These are phyloP conservation scores for Suhomyces anneliseae DNA, from an alignment of 1,139 yeast species.

Conservation along the genomic window DNA sequence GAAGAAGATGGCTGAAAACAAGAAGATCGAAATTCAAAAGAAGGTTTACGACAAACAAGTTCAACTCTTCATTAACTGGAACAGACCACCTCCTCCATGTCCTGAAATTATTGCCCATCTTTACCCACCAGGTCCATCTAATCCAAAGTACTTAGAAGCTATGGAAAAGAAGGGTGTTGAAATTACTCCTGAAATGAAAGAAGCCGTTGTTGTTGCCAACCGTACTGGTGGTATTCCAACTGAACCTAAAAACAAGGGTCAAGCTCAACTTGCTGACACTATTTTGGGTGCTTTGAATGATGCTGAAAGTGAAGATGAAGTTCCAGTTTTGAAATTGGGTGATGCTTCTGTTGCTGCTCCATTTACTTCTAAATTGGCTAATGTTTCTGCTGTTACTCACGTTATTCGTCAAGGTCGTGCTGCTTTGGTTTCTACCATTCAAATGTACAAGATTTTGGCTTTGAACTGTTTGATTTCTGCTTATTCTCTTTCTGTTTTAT, in stretches of 20 bases:
- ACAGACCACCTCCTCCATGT: slow-evolving; percentile 80
- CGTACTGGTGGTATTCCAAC: slow-evolving; percentile 33
- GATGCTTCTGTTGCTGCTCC: slow-evolving; percentile 99
- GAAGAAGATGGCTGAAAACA: slow-evolving; percentile 83
- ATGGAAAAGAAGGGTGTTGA: slow-evolving; percentile 80
- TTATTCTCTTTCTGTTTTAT: slow-evolving; percentile 88
- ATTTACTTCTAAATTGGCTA: slow-evolving; percentile 89
- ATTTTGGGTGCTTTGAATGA: slow-evolving; percentile 69
- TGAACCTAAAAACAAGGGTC: slow-evolving; percentile 33
- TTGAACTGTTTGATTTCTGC: slow-evolving; percentile 96
- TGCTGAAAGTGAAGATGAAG: slow-evolving; percentile 76
- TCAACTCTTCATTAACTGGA: slow-evolving; percentile 76
- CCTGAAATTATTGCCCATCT: slow-evolving; percentile 88
- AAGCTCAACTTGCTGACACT: slow-evolving; percentile 67
- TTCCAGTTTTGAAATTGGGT: slow-evolving; percentile 91
- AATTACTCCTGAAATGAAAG: slow-evolving; percentile 66
- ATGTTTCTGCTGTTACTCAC: slow-evolving; percentile 89
- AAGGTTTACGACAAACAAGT: slow-evolving; percentile 83
- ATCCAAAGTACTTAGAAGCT: slow-evolving; percentile 86
- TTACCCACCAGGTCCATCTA: slow-evolving; percentile 92
- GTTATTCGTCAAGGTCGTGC: slow-evolving; percentile 98
- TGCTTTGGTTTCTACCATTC: slow-evolving; percentile 95
- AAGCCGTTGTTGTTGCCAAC: slow-evolving; percentile 55
- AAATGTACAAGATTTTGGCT: slow-evolving; percentile 97
- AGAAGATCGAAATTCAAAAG: slow-evolving; percentile 63